These are phyloP conservation scores for Schizochytrium sp. DNA, from an alignment of 108 stramenopile genomes.

Conservation along the genomic window DNA sequence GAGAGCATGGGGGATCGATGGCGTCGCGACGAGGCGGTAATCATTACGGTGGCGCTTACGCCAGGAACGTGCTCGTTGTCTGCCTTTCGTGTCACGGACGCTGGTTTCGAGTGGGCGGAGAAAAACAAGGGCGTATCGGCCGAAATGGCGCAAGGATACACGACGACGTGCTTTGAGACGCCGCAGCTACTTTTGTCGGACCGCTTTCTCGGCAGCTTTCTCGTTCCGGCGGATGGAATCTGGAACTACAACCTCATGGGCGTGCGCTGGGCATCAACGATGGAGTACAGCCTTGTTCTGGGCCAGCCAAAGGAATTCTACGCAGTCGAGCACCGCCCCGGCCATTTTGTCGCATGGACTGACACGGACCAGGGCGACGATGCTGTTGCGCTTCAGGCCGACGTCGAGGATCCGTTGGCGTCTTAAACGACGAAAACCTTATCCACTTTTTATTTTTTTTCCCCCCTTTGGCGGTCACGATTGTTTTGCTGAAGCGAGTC, in stretches of 20 bases:
- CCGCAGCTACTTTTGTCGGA: constrained; percentile 96
- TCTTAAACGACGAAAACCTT: background rate
- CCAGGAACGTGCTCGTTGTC: constrained; percentile 95
- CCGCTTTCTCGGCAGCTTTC: constrained; percentile 92
- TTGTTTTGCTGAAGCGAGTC: no score
- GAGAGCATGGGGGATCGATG: constrained; percentile 75
- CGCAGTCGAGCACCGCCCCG: constrained; percentile 87
- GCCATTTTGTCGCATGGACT: constrained; percentile 74
- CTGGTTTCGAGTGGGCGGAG: constrained; percentile 89
- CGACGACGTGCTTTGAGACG: constrained; percentile 79
- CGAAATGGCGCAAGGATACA: constrained; percentile 78
- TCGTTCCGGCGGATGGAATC: constrained; percentile 83
- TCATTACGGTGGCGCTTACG: constrained; percentile 91
- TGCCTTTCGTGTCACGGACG: constrained; percentile 83
- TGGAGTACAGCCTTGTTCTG: constrained; percentile 82
- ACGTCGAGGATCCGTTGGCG: background rate
- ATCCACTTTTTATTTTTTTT: no score
- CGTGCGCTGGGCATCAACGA: constrained; percentile 76
- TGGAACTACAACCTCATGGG: constrained; percentile 99
- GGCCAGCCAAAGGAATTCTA: constrained; percentile 74
- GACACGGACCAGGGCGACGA: background rate
- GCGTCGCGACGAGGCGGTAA: constrained; percentile 80
- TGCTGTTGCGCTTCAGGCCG: background rate
- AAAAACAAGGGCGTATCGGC: constrained; percentile 76
- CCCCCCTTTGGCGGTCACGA: no score